Evolutionary conservation across 2,329 filamentous ascomycete species (phyloP).

Genomic region (Aspergillus intermedius): DNA sequence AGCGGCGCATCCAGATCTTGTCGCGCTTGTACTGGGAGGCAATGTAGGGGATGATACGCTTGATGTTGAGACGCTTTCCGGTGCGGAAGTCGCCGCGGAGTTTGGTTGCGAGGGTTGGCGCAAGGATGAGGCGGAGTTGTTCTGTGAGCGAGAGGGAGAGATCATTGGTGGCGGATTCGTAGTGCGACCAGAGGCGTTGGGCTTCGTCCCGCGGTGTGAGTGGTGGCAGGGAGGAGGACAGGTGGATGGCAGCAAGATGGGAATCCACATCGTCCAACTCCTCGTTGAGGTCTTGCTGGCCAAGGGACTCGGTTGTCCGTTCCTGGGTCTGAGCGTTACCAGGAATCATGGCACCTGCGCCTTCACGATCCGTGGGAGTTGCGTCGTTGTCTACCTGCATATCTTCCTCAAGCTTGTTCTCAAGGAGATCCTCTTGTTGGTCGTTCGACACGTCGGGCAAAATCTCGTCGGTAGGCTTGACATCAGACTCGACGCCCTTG

Average conservation of each 20-base stretch:
- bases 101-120: conserved; percentile 90
- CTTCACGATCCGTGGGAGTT: conserved; percentile 32
- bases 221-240: conserved; percentile 47
- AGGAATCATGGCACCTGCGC: conserved; percentile 48
- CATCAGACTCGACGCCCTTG: conserved; percentile 71
- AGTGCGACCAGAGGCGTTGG: conserved; percentile 72
- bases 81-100: conserved; percentile 95
- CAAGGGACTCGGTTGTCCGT: conserved; percentile 20
- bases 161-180: conserved; percentile 76
- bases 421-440: conserved; percentile 25
- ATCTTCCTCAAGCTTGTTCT: conserved; percentile 45
- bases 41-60: conserved; percentile 98
- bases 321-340: conserved; percentile 37
- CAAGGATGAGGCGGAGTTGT: conserved; percentile 90
- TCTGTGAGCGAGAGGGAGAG: conserved; percentile 87
- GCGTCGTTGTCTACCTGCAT: conserved; percentile 34
- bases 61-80: conserved; percentile 97
- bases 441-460: conserved; percentile 49
- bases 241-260: conserved; percentile 64
- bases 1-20: conserved; percentile 99
- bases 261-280: conserved; percentile 46
- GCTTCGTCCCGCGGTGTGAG: conserved; percentile 51
- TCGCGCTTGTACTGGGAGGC: conserved; percentile 97
- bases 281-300: conserved; percentile 39
- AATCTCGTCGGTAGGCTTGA: conserved; percentile 50